A percentile compares a stretch with the other conserved stretches of the same genome.
phyloP scores from a whole-genome alignment of 139 green algal species.

The Nannochloris sp. region DNA sequence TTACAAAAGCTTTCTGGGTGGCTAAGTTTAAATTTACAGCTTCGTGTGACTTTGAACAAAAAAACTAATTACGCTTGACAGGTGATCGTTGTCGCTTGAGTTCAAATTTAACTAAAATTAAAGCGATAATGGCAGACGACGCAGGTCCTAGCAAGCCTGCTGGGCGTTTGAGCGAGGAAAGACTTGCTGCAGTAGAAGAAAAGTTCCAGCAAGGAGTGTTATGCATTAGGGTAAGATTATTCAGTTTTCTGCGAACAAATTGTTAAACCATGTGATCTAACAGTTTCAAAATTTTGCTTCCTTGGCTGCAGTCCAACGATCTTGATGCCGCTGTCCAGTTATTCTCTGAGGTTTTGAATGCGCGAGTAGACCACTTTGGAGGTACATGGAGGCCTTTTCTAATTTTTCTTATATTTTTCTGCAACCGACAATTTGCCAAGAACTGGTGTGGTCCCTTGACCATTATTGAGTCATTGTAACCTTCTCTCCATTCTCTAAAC shows the following conservation, averaged over 20 bases:
- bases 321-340: slow-evolving; percentile 43
- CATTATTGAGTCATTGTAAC: no score
- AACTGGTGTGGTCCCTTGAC: no score
- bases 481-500: not conserved
- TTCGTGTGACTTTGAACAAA: no score
- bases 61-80: no score
- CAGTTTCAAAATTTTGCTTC: not conserved
- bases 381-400: no score
- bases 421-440: no score
- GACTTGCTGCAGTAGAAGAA: not conserved
- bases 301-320: slow-evolving; percentile 28
- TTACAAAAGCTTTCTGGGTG: no score
- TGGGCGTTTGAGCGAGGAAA: not conserved
- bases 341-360: slow-evolving; percentile 36
- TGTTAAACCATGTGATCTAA: not conserved
- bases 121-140: not conserved
- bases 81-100: not conserved
- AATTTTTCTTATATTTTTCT: no score
- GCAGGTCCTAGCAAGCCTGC: slow-evolving; percentile 1
- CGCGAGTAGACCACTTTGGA: slow-evolving; percentile 34
- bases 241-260: not conserved
- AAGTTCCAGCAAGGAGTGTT: slow-evolving; percentile 20
- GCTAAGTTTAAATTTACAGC: no score
- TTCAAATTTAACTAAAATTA: not conserved
- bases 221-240: slow-evolving; percentile 18